Base-by-base conservation (phyloP, 2,329 filamentous ascomycete genomes). In the Tolypocladium tropicale region DNA sequence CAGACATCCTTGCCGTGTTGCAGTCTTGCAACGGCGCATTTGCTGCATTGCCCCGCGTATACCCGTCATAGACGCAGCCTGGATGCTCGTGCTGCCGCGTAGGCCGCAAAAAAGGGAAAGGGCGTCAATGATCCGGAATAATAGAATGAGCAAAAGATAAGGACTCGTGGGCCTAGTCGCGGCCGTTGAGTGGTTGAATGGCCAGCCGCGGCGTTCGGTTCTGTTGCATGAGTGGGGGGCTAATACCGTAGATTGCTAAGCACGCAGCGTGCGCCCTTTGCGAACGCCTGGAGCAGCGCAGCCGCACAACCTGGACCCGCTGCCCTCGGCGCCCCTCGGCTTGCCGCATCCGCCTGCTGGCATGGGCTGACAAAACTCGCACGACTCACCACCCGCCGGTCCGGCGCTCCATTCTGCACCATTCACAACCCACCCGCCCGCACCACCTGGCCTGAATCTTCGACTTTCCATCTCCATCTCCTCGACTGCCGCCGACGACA, bases 351-450 rank as follows among this genome's bases (percentile, higher is more conserved):
- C 32, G 48, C 52, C 21, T 10, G 46, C 43, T 16, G 34, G 37
- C 46, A 18, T 53, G 16, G 32, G 52, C 39, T 32, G n/a, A 51
- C 57, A 58, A 58, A 57, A 57, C 37, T 52, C 53, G 43, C 43
- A 37, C 51, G 50, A 55, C 58, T 30, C 57, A 57, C 50, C 39
- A 43, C 32, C 48, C 53, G 53, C 52, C 39, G 55, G 37, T 18
- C 30, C 53, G 51, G 53, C 39, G 37, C 39, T 25, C 46, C 18
- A 57, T 53, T 52, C 23, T 57, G 53, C 23, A 28, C 36, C 54
- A 50, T 54, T 34, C 41, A 50, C 53, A 50, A 54, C 18, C 56
- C 37, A 51, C 56, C 54, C 37, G 48, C 55, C 30, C 52, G 37
- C 53, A 48, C 53, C 53, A 53, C 50, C 49, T 23, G 32, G 39